phyloP scores from a whole-genome alignment of 2,329 filamentous ascomycete genomes.

The Alternaria rosae region DNA sequence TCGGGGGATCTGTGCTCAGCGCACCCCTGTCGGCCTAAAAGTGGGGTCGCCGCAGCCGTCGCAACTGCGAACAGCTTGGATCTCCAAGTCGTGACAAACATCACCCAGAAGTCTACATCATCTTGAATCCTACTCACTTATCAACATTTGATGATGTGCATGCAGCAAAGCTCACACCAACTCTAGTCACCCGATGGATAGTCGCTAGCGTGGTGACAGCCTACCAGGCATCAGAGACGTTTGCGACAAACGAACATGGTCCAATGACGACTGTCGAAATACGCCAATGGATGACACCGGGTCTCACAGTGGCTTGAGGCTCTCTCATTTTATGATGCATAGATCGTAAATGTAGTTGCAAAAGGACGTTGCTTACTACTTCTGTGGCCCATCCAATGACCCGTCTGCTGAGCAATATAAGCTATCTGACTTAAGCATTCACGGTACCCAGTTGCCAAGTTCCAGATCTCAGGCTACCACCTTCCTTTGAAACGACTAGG shows the following conservation, averaged over 20 bases:
- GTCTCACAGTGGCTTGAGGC: not conserved
- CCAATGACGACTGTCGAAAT: not conserved
- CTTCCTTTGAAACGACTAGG: not conserved
- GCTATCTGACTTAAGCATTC: not conserved
- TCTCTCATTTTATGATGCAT: not conserved
- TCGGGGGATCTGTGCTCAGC: constrained; percentile 19
- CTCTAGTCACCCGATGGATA: not conserved
- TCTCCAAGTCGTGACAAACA: not conserved
- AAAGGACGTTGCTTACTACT: not conserved
- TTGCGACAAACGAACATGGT: not conserved
- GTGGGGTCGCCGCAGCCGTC: constrained; percentile 2
- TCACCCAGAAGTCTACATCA: not conserved
- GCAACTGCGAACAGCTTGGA: not conserved
- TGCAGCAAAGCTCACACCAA: not conserved
- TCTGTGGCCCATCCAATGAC: too few relatives aligned
- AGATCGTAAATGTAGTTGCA: not conserved
- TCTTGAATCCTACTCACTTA: not conserved
- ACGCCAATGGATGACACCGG: not conserved
- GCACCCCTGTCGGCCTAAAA: constrained; percentile 14
- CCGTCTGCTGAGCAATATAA: too few relatives aligned
- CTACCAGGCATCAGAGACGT: constrained; percentile 2
- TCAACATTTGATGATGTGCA: not conserved
- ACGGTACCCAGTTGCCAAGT: not conserved
- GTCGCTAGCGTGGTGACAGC: not conserved
- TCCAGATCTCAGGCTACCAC: not conserved